Conservation (phyloP, 1,139 yeast genomes). For the Saccharomyces pastorianus region DNA sequence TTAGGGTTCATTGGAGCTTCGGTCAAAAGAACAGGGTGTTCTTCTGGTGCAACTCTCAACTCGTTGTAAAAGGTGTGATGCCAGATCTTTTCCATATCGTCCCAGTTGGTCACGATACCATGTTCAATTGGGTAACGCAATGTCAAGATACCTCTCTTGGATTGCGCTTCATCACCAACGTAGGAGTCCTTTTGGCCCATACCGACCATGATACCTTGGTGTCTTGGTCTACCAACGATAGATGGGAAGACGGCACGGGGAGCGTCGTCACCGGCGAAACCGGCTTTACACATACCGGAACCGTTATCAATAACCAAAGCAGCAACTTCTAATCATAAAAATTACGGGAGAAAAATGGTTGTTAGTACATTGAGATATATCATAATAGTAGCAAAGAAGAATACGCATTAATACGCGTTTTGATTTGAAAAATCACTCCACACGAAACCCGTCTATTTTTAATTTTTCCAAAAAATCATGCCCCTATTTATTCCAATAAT, state of each 20-base stretch:
- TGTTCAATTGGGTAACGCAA: conserved; percentile 99
- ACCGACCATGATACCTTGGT: conserved; percentile 99
- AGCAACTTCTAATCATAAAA: conserved; percentile 29
- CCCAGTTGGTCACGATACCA: conserved; percentile 99
- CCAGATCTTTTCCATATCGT: conserved; percentile 99
- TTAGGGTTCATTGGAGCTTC: conserved; percentile 99
- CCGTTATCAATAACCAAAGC: conserved; percentile 91
- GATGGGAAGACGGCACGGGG: conserved; percentile 99
- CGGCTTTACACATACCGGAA: conserved; percentile 99
- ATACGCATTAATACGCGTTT: too few relatives aligned
- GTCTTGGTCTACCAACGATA: conserved; percentile 99
- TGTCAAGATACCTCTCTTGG: conserved; percentile 99
- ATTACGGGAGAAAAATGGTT: background rate
- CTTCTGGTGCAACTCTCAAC: conserved; percentile 97
- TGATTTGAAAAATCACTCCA: too few relatives aligned
- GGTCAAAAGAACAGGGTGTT: conserved; percentile 94
- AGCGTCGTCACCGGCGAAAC: conserved; percentile 99
- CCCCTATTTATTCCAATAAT: background rate
- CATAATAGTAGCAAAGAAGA: background rate
- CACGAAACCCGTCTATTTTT: too few relatives aligned
- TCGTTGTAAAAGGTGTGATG: conserved; percentile 97
- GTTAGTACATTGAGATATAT: background rate
- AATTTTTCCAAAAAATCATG: background rate
- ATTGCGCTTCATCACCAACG: conserved; percentile 99
- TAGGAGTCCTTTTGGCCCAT: conserved; percentile 99